Evolutionary conservation across 257 asterid genomes (phyloP).

Genomic region (Salvia hispanica): DNA sequence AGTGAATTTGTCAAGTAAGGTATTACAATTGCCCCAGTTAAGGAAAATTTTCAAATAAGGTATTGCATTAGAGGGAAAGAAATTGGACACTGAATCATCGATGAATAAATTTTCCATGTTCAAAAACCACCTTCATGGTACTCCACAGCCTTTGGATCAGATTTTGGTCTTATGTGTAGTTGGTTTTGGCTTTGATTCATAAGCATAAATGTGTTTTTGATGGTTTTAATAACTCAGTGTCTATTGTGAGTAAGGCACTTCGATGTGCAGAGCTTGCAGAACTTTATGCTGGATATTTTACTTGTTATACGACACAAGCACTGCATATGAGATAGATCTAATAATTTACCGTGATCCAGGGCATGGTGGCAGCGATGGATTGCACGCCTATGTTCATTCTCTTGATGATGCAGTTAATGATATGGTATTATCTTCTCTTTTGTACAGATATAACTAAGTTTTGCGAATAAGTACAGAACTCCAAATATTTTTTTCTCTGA

Average conservation of each 20-base stretch:
- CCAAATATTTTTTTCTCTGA: constrained; percentile 1
- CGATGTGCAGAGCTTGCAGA: neutral
- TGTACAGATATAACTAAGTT: neutral
- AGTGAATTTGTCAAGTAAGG: no score
- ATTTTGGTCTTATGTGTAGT: constrained; percentile 1
- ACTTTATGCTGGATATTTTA: neutral
- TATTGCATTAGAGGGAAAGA: no score
- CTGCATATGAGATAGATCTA: neutral
- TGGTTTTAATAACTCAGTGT: neutral
- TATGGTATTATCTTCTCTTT: constrained; percentile 47
- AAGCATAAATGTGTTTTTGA: neutral
- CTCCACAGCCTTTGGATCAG: neutral
- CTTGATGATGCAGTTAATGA: constrained; percentile 80
- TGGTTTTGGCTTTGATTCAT: constrained; percentile 4
- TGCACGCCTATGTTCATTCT: constrained; percentile 92
- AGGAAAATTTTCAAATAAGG: no score
- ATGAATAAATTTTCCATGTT: neutral
- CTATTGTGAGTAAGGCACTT: neutral
- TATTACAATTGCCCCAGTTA: no score
- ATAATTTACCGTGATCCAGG: constrained; percentile 46
- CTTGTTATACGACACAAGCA: neutral
- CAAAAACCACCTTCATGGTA: neutral
- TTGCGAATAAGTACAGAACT: neutral
- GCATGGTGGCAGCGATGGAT: constrained; percentile 96
- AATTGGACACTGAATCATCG: neutral